Conservation (phyloP, 805 yeast genomes). For the Spathaspora passalidarum region DNA sequence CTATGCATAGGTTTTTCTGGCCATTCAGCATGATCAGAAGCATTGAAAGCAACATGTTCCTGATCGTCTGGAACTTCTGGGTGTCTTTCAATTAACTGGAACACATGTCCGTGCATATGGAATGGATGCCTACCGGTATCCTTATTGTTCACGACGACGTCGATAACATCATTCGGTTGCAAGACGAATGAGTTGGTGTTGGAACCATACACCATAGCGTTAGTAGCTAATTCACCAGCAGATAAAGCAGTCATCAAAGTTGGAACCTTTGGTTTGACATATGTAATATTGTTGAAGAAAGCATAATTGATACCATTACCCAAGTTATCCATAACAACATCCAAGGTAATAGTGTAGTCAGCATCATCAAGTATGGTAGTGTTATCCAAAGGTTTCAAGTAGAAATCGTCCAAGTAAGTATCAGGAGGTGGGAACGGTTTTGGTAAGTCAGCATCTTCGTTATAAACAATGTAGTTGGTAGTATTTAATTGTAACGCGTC, state of each 20-base stretch:
- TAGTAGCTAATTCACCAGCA: slow-evolving; percentile 55
- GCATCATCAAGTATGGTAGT: slow-evolving; percentile 52
- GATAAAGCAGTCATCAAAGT: slow-evolving; percentile 61
- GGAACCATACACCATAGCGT: slow-evolving; percentile 68
- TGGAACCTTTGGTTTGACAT: slow-evolving; percentile 67
- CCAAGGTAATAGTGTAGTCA: slow-evolving; percentile 58
- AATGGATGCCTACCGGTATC: slow-evolving; percentile 81
- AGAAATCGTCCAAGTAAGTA: slow-evolving; percentile 68
- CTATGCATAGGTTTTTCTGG: slow-evolving; percentile 63
- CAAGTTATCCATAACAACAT: slow-evolving; percentile 62
- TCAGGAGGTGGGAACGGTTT: slow-evolving; percentile 23
- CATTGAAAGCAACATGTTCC: slow-evolving; percentile 44
- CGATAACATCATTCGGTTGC: slow-evolving; percentile 61
- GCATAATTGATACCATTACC: slow-evolving; percentile 78
- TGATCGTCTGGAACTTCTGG: slow-evolving; percentile 52
- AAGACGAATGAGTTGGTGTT: slow-evolving; percentile 64
- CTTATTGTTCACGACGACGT: slow-evolving; percentile 71
- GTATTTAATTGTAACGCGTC: slow-evolving; percentile 48
- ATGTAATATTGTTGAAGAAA: slow-evolving; percentile 66
- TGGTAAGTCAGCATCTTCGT: slow-evolving; percentile 22
- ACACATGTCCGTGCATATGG: slow-evolving; percentile 74
- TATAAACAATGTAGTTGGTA: slow-evolving; percentile 56
- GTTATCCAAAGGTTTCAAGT: slow-evolving; percentile 60
- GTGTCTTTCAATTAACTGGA: slow-evolving; percentile 59
- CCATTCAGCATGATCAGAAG: slow-evolving; percentile 35